Base-by-base conservation (phyloP, 768 basidiomycete species). In the Ramaria sp. region DNA sequence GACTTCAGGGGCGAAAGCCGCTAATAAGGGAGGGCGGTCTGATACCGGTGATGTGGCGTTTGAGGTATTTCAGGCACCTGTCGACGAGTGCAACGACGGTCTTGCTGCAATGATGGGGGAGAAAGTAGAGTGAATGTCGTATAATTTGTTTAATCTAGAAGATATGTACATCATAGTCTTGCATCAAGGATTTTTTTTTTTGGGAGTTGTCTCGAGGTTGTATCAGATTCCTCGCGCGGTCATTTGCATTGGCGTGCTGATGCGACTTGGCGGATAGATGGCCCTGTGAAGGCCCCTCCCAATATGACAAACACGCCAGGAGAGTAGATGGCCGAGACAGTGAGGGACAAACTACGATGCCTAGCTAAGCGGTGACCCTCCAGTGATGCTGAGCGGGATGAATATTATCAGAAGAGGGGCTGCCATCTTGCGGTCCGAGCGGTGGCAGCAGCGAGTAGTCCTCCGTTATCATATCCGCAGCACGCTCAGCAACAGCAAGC, bases 31-130 rank as follows among this genome's bases (percentile, higher is more conserved):
- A 32, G 52, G 52, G 22, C 24, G 45, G 42, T 45, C 50, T 22
- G 48, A 28, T 52, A 56, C 24, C 58, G 69, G 71, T 66, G 75
- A 73, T 65, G 75, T 78, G 9, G 81, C 78, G 32, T 91, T 91
- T 65, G 87, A 85, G 55, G 89, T 91, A 41, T 90, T 82, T 59
- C 78, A 87, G 59, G 78, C 79, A 1, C 78, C 82, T 5, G 69
- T 66, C 58, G 78, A 82, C 58, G 73, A 77, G 50, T 82, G 78
- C 25, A 83, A 81, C 39, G 83, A 88, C 61, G 73, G 78, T 28
- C 70, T 90, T 53, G 82, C 85, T 52, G 80, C 75, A 63, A 77
- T 89, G 69, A 71, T 85, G 65, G 82, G 79, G 1, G 75, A 75
- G 54, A 67, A 69, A 1, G 56, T 56, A 8, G 53, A 50, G 24